Base-by-base conservation (phyloP, 1,284 basidiomycete genomes). In the Ganoderma resinaceum region DNA sequence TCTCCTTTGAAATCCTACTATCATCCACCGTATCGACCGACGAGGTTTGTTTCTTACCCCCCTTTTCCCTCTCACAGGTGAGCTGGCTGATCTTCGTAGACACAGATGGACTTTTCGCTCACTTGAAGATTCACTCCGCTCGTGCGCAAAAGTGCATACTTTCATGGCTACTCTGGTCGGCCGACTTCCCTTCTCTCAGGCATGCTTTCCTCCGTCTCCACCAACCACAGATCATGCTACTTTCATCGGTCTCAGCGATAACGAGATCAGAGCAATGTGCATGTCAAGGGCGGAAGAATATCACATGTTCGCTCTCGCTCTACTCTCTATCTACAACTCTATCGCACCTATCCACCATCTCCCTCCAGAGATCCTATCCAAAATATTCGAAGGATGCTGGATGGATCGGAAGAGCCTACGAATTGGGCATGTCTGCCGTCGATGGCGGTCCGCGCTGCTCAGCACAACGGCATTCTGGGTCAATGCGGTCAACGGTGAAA, bases 251-350 rank as follows among this genome's bases (percentile, higher is more conserved):
- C 42, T 46, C 43, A 35, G 31, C 43, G 8, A 11, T 18, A 12
- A 20, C 18, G 61, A 49, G 18, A 46, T 58, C 20, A 23, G 55
- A 26, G 38, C 35, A 23, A 46, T 29, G 63, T 31, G 40, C 18
- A 4, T 46, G 9, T 37, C 40, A 0, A 58, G 16, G 29, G 31
- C 55, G n/a, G 40, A 64, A 2, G 63, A 64, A 23, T 57, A 63
- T 11, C 38, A 53, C 37, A 20, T 14, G 16, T 42, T 42, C 23
- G 52, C 62, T 5, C 26, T 46, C 20, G 7, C 42, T 5, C 12
- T 64, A 9, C 63, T 64, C 53, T 31, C 31, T n/a, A 40, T 64
- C 18, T 37, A 42, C 61, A 64, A 64, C 42, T 8, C 29, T 9
- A 14, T 43, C 38, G 63, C 55, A 20, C 53, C 63, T 9, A 64